These are phyloP conservation scores for Sphagnum contortum DNA, from an alignment of 225 moss, liverwort and hornwort genomes.

Conservation along the genomic window DNA sequence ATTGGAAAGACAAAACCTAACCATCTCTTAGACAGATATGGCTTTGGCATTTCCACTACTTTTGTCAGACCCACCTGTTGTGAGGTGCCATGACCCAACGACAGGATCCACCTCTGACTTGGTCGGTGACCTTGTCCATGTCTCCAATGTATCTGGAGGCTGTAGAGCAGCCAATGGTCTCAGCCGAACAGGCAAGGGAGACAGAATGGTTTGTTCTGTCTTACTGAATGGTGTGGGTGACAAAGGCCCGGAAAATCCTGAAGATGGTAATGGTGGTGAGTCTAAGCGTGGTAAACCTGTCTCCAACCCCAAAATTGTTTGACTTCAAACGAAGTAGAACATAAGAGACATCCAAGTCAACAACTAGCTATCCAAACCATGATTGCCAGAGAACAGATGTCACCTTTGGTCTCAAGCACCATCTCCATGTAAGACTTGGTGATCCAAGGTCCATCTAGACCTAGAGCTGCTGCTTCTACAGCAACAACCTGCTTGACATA, in stretches of 20 bases:
- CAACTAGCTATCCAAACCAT: no score
- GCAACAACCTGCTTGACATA: conserved; percentile 58
- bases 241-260: conserved; percentile 32
- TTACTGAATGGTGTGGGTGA: conserved; percentile 20
- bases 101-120: conserved; percentile 65
- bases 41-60: conserved; percentile 9
- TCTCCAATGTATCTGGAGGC: conserved; percentile 41
- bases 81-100: conserved; percentile 75
- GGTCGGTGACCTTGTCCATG: conserved; percentile 79
- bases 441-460: conserved; percentile 77
- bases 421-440: conserved; percentile 83
- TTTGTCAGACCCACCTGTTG: conserved; percentile 28
- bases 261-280: conserved; percentile 65
- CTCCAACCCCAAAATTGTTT: conserved; percentile 5
- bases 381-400: no score
- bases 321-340: no score
- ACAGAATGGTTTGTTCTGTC: conserved; percentile 37
- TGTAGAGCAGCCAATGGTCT: conserved; percentile 41
- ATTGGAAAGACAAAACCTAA: not conserved
- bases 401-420: conserved; percentile 80
- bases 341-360: no score
- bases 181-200: conserved; percentile 63
- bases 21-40: conserved; percentile 13
- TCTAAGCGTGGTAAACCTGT: conserved; percentile 73
- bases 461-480: conserved; percentile 62